phyloP scores from a whole-genome alignment of 306 rosid species.

The Trichosanthes truncata region DNA sequence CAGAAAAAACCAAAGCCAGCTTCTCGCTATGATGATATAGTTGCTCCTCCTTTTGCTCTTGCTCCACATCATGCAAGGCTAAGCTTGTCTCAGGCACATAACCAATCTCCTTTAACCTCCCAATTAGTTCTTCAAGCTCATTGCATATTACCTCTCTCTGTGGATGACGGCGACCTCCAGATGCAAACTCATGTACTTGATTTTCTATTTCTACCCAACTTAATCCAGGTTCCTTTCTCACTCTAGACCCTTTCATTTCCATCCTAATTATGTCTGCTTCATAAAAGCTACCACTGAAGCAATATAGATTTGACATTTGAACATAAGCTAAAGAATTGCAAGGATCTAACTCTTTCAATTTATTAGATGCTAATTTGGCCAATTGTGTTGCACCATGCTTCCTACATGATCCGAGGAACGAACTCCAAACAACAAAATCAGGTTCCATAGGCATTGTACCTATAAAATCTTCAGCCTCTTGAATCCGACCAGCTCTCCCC shows the following conservation, averaged over 20 bases:
- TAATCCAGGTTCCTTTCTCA: constrained; percentile 80
- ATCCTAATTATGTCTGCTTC: constrained; percentile 57
- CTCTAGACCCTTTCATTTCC: constrained; percentile 61
- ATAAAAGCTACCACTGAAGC: constrained; percentile 41
- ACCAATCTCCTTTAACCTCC: constrained; percentile 61
- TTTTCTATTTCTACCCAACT: constrained; percentile 78
- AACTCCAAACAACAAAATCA: constrained; percentile 84
- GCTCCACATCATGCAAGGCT: constrained; percentile 56
- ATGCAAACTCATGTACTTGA: constrained; percentile 68
- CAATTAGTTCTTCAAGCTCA: constrained; percentile 47
- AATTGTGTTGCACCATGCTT: constrained; percentile 56
- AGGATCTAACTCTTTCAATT: constrained; percentile 56
- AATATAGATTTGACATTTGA: constrained; percentile 75
- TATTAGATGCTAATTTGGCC: constrained; percentile 70
- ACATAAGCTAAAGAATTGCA: constrained; percentile 56
- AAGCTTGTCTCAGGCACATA: constrained; percentile 63
- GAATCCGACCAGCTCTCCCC: constrained; percentile 69
- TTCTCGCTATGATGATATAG: constrained; percentile 78
- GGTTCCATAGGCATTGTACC: constrained; percentile 70
- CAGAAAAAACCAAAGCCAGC: constrained; percentile 66
- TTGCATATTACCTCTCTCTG: constrained; percentile 31
- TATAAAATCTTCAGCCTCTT: constrained; percentile 57
- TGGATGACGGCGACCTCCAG: constrained; percentile 61
- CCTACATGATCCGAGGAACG: constrained; percentile 79
- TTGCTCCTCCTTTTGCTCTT: constrained; percentile 78